phyloP scores from a whole-genome alignment of 768 basidiomycete genomes.

The Xerocomellus chrysenteron region DNA sequence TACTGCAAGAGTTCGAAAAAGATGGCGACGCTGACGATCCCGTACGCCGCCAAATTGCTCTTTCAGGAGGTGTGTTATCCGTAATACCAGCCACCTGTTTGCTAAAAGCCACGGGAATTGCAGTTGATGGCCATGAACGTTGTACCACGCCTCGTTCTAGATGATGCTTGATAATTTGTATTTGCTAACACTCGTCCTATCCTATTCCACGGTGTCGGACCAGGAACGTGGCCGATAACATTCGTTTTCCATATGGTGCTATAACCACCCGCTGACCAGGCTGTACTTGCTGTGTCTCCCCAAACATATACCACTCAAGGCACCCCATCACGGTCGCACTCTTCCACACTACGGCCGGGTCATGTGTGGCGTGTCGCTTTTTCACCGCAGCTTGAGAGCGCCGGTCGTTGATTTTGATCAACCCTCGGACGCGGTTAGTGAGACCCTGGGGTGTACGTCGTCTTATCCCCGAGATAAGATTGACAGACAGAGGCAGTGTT shows the following conservation, averaged over 20 bases:
- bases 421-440: not conserved
- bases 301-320: not conserved
- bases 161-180: constrained; percentile 55
- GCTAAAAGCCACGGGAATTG: not conserved
- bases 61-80: constrained; percentile 74
- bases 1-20: constrained; percentile 97
- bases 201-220: not conserved
- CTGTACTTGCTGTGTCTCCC: constrained; percentile 12
- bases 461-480: constrained; percentile 7
- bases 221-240: not conserved
- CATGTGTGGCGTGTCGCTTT: constrained; percentile 9
- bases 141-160: constrained; percentile 83
- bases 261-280: constrained; percentile 1
- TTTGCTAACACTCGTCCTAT: not conserved
- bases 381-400: constrained; percentile 4
- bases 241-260: not conserved
- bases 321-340: not conserved
- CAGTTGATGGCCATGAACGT: constrained; percentile 98
- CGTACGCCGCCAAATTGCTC: constrained; percentile 91
- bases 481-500: not conserved
- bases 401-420: not conserved
- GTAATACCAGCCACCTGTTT: not conserved
- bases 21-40: constrained; percentile 93
- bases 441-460: not conserved
- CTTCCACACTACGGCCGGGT: constrained; percentile 7